Evolutionary conservation across 495 filamentous ascomycete species (phyloP).

Genomic region (Aspergillus leporis): DNA sequence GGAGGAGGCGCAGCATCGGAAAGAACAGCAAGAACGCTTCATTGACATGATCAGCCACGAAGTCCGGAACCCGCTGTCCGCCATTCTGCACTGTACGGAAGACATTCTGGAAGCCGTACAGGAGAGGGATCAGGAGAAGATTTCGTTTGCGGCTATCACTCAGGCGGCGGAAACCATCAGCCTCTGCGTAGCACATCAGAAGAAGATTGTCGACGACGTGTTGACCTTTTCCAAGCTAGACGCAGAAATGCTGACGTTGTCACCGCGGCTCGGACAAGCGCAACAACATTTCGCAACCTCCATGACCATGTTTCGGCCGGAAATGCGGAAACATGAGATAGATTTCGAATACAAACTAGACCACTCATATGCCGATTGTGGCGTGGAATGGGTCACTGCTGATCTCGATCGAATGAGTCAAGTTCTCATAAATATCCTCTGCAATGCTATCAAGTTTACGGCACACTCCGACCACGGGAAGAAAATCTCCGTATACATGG

Average conservation of each 20-base stretch:
- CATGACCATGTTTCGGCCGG: conserved; percentile 71
- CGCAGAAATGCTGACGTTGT: conserved; percentile 66
- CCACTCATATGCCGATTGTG: conserved; percentile 51
- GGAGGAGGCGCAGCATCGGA: conserved; percentile 63
- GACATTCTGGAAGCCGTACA: conserved; percentile 54
- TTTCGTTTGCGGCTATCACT: conserved; percentile 40
- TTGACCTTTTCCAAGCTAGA: conserved; percentile 83
- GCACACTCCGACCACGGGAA: conserved; percentile 50
- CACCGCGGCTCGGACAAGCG: conserved; percentile 67
- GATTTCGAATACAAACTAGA: conserved; percentile 61
- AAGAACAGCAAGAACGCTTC: conserved; percentile 76
- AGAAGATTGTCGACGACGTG: conserved; percentile 78
- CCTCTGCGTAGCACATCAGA: conserved; percentile 75
- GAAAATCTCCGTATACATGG: conserved; percentile 68
- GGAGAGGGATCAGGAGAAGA: conserved; percentile 6
- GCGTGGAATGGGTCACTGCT: conserved; percentile 65
- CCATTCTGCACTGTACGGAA: conserved; percentile 79
- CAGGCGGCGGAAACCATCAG: conserved; percentile 76
- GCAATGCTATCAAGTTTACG: conserved; percentile 80
- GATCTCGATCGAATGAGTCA: conserved; percentile 73
- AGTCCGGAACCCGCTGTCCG: conserved; percentile 80
- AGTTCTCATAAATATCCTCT: conserved; percentile 73
- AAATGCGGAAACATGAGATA: conserved; percentile 68
- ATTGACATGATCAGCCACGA: conserved; percentile 90
- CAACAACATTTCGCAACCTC: conserved; percentile 64